Evolutionary conservation across 1,139 yeast genomes (phyloP).

Genomic region (Pneumocystis sp.): DNA sequence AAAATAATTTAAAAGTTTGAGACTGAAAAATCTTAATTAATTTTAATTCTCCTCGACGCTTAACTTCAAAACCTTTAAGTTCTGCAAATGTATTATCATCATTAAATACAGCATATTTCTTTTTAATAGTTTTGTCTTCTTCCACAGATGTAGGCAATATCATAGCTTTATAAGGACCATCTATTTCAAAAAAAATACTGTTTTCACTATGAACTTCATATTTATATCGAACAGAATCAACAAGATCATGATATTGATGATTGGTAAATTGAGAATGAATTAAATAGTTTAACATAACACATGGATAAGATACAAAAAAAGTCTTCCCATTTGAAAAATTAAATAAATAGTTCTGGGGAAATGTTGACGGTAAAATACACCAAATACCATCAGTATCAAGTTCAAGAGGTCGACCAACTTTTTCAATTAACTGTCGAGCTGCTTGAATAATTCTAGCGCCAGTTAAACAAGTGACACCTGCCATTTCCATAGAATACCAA

Average conservation of each 20-base stretch:
- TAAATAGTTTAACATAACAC: constrained; percentile 87
- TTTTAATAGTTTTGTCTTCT: constrained; percentile 92
- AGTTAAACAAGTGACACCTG: constrained; percentile 94
- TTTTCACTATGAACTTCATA: constrained; percentile 77
- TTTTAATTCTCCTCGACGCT: constrained; percentile 91
- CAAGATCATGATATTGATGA: constrained; percentile 80
- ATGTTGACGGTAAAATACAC: constrained; percentile 89
- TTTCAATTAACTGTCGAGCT: constrained; percentile 87
- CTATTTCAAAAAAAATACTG: constrained; percentile 93
- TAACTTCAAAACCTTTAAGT: constrained; percentile 89
- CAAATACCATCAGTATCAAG: constrained; percentile 98
- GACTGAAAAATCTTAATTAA: constrained; percentile 88
- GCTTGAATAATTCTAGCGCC: constrained; percentile 97
- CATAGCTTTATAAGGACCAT: constrained; percentile 98
- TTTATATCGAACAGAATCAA: constrained; percentile 49
- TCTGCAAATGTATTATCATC: constrained; percentile 90
- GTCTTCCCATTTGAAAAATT: constrained; percentile 64
- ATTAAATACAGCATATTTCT: constrained; percentile 93
- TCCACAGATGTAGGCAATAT: constrained; percentile 92
- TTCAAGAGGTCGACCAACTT: constrained; percentile 89
- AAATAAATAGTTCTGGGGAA: constrained; percentile 77
- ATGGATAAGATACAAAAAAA: constrained; percentile 72
- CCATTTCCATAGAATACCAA: constrained; percentile 99
- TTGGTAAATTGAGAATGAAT: constrained; percentile 87
- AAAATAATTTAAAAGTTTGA: constrained; percentile 78